Conservation (phyloP, 257 asterid genomes). For the Ocimum tenuiflorum region DNA sequence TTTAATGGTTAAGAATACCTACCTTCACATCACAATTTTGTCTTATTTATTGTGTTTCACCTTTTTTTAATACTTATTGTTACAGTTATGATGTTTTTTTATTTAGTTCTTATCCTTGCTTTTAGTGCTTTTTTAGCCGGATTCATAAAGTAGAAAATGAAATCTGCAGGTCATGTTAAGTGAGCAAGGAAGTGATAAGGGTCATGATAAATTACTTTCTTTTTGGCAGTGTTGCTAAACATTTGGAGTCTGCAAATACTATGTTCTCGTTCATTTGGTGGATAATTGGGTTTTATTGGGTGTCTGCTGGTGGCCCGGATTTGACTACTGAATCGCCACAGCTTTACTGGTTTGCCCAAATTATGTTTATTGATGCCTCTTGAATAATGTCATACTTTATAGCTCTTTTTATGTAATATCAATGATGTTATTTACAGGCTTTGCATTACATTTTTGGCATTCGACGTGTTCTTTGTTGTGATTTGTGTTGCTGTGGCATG, state of each 20-base stretch:
- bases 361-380: conserved; percentile 25
- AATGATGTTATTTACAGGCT: conserved; percentile 55
- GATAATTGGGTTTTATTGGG: conserved; percentile 97
- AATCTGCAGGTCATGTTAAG: not conserved
- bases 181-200: not conserved
- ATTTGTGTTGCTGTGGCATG: conserved; percentile 95
- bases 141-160: conserved; percentile 2
- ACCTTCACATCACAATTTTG: not conserved
- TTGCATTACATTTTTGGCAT: conserved; percentile 91
- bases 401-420: not conserved
- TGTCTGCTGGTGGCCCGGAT: conserved; percentile 67
- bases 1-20: not conserved
- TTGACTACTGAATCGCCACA: conserved; percentile 67
- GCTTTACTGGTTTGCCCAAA: conserved; percentile 74
- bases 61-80: not conserved
- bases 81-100: conserved; percentile 9
- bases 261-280: conserved; percentile 99
- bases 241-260: conserved; percentile 87
- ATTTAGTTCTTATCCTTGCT: conserved; percentile 48
- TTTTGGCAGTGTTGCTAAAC: conserved; percentile 55
- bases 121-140: conserved; percentile 15
- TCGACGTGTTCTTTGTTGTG: conserved; percentile 95
- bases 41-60: not conserved
- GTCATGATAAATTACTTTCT: conserved; percentile 12
- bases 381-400: not conserved